Base-by-base conservation (phyloP, 2,329 filamentous ascomycete species). In the Gnomoniopsis smithogilvyi region DNA sequence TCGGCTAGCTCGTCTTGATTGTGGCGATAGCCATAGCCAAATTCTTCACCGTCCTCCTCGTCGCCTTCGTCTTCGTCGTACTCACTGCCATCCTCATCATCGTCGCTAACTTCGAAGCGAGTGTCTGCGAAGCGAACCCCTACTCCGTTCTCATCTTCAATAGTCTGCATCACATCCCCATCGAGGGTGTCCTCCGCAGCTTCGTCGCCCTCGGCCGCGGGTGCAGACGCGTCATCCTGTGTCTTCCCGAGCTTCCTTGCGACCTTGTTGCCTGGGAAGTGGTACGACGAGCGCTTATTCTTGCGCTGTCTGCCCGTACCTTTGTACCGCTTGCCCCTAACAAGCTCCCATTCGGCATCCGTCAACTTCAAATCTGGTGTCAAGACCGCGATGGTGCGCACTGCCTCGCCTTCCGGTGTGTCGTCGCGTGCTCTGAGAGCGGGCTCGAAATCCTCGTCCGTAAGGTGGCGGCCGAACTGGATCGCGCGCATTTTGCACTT, bases 401-500 rank as follows among this genome's bases (percentile, higher is more conserved):
- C 65, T 56, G 62, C 64, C 2, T 63, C 67, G 8, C 65, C 60
- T 17, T 66, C 63, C 14, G 71, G 70, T 41, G 69, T 77, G 63
- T 36, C 72, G 64, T 68, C 73, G 46, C 63, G 71, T 60, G 71
- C 67, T 22, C 72, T 66, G 45, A 82, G 68, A 8, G 79, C 73
- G 14, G 72, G 70, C 21, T 73, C 73, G 59, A 82, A 80, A 45
- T 79, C 78, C 19, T 73, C 71, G 48, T 81, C 77, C 3, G 74
- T 76, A 0, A 87, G 72, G 17, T 75, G 74, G 26, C 82, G 78
- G 10, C 80, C 78, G 49, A 83, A 82, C 21, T 85, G 80, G 50
- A 92, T 82, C 1, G 84, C 82, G 12, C 87, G 80, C 68, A 96
- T 87, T 74, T 96, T 97, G 51, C 88, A 87, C 69, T 92, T 91